These are phyloP conservation scores for Lactarius trivialis DNA, from an alignment of 768 basidiomycete genomes.

Conservation along the genomic window DNA sequence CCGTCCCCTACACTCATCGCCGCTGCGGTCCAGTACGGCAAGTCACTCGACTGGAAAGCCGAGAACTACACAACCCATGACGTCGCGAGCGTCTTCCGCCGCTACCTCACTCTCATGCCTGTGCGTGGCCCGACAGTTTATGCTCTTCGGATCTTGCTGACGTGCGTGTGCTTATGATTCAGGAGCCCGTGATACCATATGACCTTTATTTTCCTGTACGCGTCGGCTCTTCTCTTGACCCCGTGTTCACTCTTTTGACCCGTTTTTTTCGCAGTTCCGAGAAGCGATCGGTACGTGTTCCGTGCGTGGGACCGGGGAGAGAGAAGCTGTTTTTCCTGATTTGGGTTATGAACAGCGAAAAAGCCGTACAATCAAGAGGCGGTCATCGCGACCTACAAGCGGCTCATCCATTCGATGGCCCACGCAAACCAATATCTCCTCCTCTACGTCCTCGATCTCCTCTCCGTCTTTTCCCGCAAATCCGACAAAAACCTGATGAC, in stretches of 20 bases:
- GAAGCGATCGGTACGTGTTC: slow-evolving; percentile 57
- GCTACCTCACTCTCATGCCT: slow-evolving; percentile 96
- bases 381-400: slow-evolving; percentile 74
- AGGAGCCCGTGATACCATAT: slow-evolving; percentile 95
- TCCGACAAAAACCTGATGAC: slow-evolving; percentile 94
- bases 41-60: slow-evolving; percentile 84
- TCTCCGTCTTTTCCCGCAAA: slow-evolving; percentile 91
- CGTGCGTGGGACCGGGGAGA: neutral
- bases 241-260: slow-evolving; percentile 14
- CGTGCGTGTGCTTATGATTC: slow-evolving; percentile 6
- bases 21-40: slow-evolving; percentile 67
- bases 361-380: slow-evolving; percentile 62
- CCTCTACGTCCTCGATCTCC: slow-evolving; percentile 90
- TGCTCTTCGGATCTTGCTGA: slow-evolving; percentile 6
- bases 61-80: slow-evolving; percentile 91
- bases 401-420: slow-evolving; percentile 78
- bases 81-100: slow-evolving; percentile 90
- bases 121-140: slow-evolving; percentile 42
- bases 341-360: slow-evolving; percentile 42
- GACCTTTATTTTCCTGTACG: slow-evolving; percentile 83
- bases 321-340: neutral
- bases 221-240: slow-evolving; percentile 19
- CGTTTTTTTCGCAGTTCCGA: slow-evolving; percentile 52
- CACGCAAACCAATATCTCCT: slow-evolving; percentile 92
- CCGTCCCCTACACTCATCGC: slow-evolving; percentile 1